These are phyloP conservation scores for Spongospora subterranea DNA, from an alignment of 208 protist genomes.

Conservation along the genomic window DNA sequence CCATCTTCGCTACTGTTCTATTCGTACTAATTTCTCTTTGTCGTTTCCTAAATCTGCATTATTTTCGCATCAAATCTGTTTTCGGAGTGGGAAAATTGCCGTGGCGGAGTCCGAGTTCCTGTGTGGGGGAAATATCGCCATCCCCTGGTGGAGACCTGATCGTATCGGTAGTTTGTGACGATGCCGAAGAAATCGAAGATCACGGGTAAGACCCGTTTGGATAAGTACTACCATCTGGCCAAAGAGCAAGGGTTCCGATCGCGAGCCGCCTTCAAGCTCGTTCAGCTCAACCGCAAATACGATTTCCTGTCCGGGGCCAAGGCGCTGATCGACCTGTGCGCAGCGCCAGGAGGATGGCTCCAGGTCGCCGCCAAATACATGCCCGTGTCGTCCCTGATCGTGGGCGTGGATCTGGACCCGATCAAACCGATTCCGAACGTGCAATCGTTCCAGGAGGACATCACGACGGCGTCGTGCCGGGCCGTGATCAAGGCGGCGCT, in stretches of 20 bases:
- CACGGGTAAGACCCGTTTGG: conserved; percentile 63
- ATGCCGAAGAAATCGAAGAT: conserved; percentile 55
- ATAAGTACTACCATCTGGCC: conserved; percentile 94
- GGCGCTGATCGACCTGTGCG: conserved; percentile 80
- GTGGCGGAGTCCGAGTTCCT: too few species aligned
- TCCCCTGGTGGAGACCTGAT: too few species aligned
- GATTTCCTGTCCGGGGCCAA: conserved; percentile 92
- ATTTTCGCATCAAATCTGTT: too few species aligned
- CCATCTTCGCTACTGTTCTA: too few species aligned
- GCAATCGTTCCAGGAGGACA: conserved; percentile 89
- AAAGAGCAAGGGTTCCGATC: conserved; percentile 98
- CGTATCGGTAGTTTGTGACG: too few species aligned
- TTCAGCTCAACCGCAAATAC: conserved; percentile 99
- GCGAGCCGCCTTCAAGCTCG: conserved; percentile 98
- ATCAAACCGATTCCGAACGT: conserved; percentile 95
- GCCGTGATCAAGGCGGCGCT: conserved; percentile 88
- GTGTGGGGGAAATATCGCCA: too few species aligned
- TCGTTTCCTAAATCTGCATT: too few species aligned
- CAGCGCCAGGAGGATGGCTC: conserved; percentile 68
- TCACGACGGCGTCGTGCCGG: conserved; percentile 95
- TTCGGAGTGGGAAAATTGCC: too few species aligned
- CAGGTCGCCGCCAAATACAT: conserved; percentile 90
- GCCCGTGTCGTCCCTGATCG: conserved; percentile 90
- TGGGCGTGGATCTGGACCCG: conserved; percentile 87
- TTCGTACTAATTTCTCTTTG: too few species aligned